Conservation (phyloP, 148 eudicot genomes). For the Cornus controversa region DNA sequence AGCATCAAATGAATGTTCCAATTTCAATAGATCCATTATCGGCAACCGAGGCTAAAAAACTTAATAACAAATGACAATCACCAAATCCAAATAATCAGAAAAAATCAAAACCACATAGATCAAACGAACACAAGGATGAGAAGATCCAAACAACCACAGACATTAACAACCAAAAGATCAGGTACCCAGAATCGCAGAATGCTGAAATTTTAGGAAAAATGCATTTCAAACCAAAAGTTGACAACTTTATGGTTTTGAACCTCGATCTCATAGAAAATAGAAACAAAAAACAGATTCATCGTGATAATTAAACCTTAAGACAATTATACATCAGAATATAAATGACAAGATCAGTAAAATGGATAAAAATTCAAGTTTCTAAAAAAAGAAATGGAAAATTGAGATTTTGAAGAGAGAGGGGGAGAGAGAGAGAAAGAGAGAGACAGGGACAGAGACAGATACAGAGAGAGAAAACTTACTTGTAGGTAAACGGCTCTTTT, state of each 20-base stretch:
- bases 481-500: slow-evolving; percentile 37
- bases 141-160: too few relatives aligned
- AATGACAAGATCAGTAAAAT: neutral
- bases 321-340: neutral
- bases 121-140: too few relatives aligned
- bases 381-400: too few relatives aligned
- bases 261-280: neutral
- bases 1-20: neutral
- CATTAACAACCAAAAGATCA: too few relatives aligned
- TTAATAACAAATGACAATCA: too few relatives aligned
- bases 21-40: neutral
- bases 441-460: slow-evolving; percentile 4
- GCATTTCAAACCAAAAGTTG: neutral
- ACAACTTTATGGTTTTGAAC: neutral
- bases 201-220: too few relatives aligned
- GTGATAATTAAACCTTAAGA: neutral
- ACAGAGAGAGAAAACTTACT: slow-evolving; percentile 28
- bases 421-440: slow-evolving; percentile 11
- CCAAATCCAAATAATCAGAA: too few relatives aligned
- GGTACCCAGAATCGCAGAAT: too few relatives aligned
- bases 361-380: neutral
- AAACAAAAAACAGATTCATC: neutral
- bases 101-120: neutral
- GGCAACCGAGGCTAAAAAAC: too few relatives aligned
- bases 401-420: too few relatives aligned